These are phyloP conservation scores for Plantago major DNA, from an alignment of 257 asterid genomes.

Conservation along the genomic window DNA sequence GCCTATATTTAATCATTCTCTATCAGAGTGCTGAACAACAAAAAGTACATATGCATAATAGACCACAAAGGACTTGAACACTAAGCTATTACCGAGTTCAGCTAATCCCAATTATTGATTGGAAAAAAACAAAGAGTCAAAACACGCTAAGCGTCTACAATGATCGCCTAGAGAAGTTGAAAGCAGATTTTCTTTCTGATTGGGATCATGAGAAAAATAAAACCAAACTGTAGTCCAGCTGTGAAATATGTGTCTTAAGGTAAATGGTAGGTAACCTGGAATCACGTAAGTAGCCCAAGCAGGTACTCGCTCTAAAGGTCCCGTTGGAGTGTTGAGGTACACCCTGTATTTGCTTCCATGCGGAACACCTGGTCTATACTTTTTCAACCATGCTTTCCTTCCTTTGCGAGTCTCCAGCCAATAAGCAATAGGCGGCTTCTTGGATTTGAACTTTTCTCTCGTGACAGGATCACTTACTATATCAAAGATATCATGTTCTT, in stretches of 20 bases:
- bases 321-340: constrained; percentile 81
- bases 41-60: not conserved
- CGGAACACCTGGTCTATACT: constrained; percentile 79
- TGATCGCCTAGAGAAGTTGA: not conserved
- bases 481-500: constrained; percentile 47
- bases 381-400: constrained; percentile 85
- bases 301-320: constrained; percentile 95
- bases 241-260: not conserved
- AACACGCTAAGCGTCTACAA: constrained; percentile 6
- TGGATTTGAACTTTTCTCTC: constrained; percentile 57
- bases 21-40: not conserved
- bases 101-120: constrained; percentile 4
- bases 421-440: constrained; percentile 88
- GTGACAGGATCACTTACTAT: constrained; percentile 64
- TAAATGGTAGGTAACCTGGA: constrained; percentile 50
- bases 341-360: constrained; percentile 95
- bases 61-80: constrained; percentile 14
- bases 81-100: not conserved
- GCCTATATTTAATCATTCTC: not conserved
- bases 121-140: not conserved
- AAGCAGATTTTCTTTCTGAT: no score
- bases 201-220: not conserved
- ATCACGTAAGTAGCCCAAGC: constrained; percentile 97
- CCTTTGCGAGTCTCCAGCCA: constrained; percentile 97
- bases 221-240: not conserved